Evolutionary conservation across 139 green algal species (phyloP).

Genomic region (Chlorella sp.): DNA sequence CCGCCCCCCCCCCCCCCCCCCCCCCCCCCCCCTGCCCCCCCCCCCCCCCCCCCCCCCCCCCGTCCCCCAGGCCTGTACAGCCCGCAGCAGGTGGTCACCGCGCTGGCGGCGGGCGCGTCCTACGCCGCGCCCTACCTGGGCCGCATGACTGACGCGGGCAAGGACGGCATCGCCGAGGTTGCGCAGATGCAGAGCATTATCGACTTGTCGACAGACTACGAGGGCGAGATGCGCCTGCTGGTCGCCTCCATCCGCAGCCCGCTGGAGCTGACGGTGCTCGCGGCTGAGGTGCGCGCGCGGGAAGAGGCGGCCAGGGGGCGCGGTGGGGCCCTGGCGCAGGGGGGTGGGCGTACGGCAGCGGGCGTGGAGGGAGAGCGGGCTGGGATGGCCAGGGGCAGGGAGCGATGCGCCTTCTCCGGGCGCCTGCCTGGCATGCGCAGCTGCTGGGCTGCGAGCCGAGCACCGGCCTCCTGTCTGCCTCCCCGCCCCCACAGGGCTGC

Average conservation of each 20-base stretch:
- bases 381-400: too few species aligned
- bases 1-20: too few species aligned
- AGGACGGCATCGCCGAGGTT: slow-evolving; percentile 47
- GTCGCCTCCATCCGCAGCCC: slow-evolving; percentile 69
- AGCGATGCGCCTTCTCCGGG: too few species aligned
- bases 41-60: not conserved
- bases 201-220: not conserved
- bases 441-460: too few species aligned
- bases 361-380: too few species aligned
- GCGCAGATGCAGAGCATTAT: slow-evolving; percentile 70
- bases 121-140: slow-evolving; percentile 87
- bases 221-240: slow-evolving; percentile 61
- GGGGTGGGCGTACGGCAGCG: too few species aligned
- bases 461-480: not conserved
- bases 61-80: slow-evolving; percentile 55
- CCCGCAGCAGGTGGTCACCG: slow-evolving; percentile 58
- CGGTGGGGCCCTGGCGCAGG: too few species aligned
- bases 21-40: too few species aligned
- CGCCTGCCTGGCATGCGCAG: too few species aligned
- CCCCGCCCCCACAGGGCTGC: slow-evolving; percentile 43
- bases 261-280: slow-evolving; percentile 57
- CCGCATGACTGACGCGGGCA: slow-evolving; percentile 71
- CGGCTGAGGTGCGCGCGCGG: slow-evolving; percentile 45
- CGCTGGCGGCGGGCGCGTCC: slow-evolving; percentile 66
- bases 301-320: too few species aligned